Base-by-base conservation (phyloP, 805 yeast species). In the Torulaspora indica region DNA sequence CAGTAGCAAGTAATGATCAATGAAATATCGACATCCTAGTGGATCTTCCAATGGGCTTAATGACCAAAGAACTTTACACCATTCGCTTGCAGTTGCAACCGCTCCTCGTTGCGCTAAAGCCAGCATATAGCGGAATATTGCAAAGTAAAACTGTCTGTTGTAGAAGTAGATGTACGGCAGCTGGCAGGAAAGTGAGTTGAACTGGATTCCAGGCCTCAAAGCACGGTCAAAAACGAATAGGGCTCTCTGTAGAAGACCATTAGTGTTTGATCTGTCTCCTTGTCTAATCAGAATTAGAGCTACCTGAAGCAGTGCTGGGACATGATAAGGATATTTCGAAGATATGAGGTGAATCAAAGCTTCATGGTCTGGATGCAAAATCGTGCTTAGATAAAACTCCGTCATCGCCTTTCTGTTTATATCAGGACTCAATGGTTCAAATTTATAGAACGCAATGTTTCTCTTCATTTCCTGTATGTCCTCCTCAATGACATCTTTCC, bases 1-100 rank as follows among this genome's bases (percentile, higher is more conserved):
- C 64, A 78, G 67, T 3, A 85, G 67, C 3, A 91, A 81, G 57
- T 85, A 88, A 57, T 76, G 81, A 60, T 89, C 96, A 53, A 89
- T 79, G 61, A 87, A 85, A 57, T 82, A 82, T 50, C 95, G 73
- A 9, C 83, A 88, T 17, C 95, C 95, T 41, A 82, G 68, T 1
- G 95, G 95, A 67, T 89, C 96, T 45, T 82, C 85, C 2, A 79
- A 73, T 1, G 95, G 95, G 28, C 78, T 71, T 24, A 89, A 66
- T 2, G 89, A 77, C 49, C 85, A 69, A 38, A 88, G 68, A 5
- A 82, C 69, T 59, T 85, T 87, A 54, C 85, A 77, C 69, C 82
- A 88, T 33, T 79, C 77, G 34, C 85, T 73, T 0, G 95, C 95
- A 0, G 96, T 88, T 46, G 67, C 74, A 56, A 76, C 79, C 1